Evolutionary conservation across 1,139 yeast species (phyloP).

Genomic region (Magnusiomyces sp.): DNA sequence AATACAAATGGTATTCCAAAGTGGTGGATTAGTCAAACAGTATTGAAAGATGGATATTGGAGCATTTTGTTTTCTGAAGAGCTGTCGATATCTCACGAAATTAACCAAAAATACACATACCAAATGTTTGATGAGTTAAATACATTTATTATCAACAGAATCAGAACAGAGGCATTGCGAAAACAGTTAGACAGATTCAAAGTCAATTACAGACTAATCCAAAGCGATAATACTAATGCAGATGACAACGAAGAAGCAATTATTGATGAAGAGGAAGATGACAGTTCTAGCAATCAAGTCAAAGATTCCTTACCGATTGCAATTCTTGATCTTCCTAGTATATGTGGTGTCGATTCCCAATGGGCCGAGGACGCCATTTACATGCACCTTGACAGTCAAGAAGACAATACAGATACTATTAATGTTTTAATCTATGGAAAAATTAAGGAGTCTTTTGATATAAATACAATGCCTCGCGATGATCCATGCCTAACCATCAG

Average conservation of each 20-base stretch:
- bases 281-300: not conserved
- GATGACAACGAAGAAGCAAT: conserved; percentile 6
- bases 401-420: conserved; percentile 9
- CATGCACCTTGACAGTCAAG: conserved; percentile 15
- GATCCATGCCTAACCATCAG: conserved; percentile 16
- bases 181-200: conserved; percentile 20
- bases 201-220: conserved; percentile 21
- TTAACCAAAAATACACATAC: conserved; percentile 16
- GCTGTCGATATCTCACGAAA: conserved; percentile 17
- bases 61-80: conserved; percentile 23
- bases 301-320: conserved; percentile 1
- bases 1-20: conserved; percentile 20
- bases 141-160: conserved; percentile 22
- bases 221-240: conserved; percentile 19
- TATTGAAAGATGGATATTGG: conserved; percentile 27
- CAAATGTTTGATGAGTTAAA: conserved; percentile 23
- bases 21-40: conserved; percentile 29
- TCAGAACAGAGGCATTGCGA: conserved; percentile 23
- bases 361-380: conserved; percentile 26
- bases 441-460: conserved; percentile 17
- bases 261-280: no score
- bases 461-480: conserved; percentile 18
- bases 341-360: conserved; percentile 15
- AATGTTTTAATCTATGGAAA: conserved; percentile 23
- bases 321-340: conserved; percentile 15